A percentile compares a stretch with the other conserved stretches of the same genome.
phyloP scores from a whole-genome alignment of 352 stramenopile species.

The Aphanomyces astaci region DNA sequence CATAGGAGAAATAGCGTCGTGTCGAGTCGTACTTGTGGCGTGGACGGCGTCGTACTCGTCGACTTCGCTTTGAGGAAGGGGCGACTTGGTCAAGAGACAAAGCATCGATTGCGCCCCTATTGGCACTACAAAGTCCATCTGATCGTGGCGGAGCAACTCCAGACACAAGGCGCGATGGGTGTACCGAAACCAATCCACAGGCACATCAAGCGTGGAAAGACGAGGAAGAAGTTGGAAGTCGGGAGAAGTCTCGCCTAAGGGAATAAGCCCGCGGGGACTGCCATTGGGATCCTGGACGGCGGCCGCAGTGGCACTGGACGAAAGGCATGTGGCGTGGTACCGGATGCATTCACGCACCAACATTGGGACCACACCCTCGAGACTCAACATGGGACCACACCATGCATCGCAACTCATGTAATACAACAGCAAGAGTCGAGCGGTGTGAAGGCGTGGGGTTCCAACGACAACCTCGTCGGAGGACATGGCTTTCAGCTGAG shows the following conservation, averaged over 20 bases:
- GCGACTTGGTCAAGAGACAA: background rate
- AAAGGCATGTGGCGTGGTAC: background rate
- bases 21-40: too few relatives aligned
- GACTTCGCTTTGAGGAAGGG: slow-evolving; percentile 8
- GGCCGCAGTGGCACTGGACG: too few relatives aligned
- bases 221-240: background rate
- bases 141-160: background rate
- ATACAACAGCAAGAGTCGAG: slow-evolving; percentile 10
- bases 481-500: background rate
- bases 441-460: background rate
- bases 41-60: slow-evolving; percentile 5
- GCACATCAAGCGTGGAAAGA: background rate
- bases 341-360: background rate
- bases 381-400: background rate
- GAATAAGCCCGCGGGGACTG: too few relatives aligned
- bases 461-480: background rate
- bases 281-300: too few relatives aligned
- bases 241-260: background rate
- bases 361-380: slow-evolving; percentile 6
- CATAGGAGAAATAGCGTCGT: background rate
- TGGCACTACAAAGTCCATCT: slow-evolving; percentile 13
- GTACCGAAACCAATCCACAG: slow-evolving; percentile 8
- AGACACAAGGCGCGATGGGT: background rate
- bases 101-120: slow-evolving; percentile 12
- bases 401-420: slow-evolving; percentile 10